These are phyloP conservation scores for Talaromyces nanjingensis DNA, from an alignment of 495 filamentous ascomycete species.

Conservation along the genomic window DNA sequence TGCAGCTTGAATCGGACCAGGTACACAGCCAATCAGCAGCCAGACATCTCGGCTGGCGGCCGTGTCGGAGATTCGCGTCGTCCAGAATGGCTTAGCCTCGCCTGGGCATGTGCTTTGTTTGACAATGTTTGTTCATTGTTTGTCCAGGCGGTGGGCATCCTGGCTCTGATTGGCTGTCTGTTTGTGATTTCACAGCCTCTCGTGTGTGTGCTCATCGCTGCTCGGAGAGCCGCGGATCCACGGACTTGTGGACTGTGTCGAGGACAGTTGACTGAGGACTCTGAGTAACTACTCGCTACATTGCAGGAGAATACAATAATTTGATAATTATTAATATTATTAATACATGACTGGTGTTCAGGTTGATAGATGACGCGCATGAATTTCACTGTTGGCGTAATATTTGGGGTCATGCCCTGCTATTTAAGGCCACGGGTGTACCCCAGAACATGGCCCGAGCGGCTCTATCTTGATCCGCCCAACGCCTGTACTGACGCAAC, in stretches of 20 bases:
- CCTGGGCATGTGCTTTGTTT: not conserved
- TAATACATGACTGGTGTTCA: not conserved
- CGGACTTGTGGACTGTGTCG: not conserved
- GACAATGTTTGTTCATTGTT: not conserved
- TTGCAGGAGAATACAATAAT: not conserved
- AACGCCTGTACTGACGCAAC: not conserved
- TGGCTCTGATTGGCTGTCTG: not conserved
- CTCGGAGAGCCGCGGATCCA: not conserved
- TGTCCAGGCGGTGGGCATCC: not conserved
- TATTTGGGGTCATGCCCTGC: not conserved
- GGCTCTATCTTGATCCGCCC: not conserved
- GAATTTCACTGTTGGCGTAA: not conserved
- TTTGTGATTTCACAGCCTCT: not conserved
- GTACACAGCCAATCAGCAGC: not conserved
- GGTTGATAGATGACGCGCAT: not conserved
- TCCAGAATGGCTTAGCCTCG: not conserved
- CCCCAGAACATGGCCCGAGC: not conserved
- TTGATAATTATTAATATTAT: too few species aligned
- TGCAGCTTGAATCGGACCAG: not conserved
- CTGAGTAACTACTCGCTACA: too few species aligned
- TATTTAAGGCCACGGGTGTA: not conserved
- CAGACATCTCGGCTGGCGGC: not conserved
- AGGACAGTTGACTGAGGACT: not conserved
- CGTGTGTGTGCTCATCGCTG: not conserved
- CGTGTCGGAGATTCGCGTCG: not conserved